phyloP scores from a whole-genome alignment of 306 rosid genomes.

The Cucumis hystrix region DNA sequence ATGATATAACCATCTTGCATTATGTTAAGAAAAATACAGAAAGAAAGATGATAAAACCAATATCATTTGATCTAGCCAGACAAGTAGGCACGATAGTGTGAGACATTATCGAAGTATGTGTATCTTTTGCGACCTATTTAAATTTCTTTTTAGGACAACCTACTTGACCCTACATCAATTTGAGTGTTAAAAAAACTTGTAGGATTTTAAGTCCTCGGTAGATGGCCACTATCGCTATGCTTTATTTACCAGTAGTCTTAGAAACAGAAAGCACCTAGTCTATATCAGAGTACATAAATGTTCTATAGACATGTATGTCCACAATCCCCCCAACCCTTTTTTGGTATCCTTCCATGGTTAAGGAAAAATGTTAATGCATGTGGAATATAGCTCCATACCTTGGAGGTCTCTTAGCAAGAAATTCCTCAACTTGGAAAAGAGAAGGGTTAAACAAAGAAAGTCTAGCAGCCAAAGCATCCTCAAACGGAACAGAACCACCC shows the following conservation, averaged over 20 bases:
- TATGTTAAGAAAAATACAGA: not conserved
- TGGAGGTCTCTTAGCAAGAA: slow-evolving; percentile 64
- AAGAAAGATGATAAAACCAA: not conserved
- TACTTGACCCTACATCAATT: no score
- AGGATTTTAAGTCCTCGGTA: no score
- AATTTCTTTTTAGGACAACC: not conserved
- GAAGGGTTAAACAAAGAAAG: slow-evolving; percentile 76
- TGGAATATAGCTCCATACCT: slow-evolving; percentile 30
- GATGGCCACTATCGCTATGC: no score
- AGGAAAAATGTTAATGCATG: not conserved
- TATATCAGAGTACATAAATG: not conserved
- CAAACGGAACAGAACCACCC: slow-evolving; percentile 94
- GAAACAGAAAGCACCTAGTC: not conserved
- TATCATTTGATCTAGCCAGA: not conserved
- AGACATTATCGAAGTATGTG: not conserved
- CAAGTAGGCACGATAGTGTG: not conserved
- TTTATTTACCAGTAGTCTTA: not conserved
- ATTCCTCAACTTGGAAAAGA: slow-evolving; percentile 64
- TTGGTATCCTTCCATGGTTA: not conserved
- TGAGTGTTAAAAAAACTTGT: no score
- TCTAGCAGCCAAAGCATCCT: slow-evolving; percentile 93
- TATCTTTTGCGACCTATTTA: not conserved
- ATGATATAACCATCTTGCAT: not conserved
- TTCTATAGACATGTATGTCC: not conserved
- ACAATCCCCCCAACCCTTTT: not conserved